These are phyloP conservation scores for Ustilago loliicola DNA, from an alignment of 1,284 basidiomycete genomes.

Conservation along the genomic window DNA sequence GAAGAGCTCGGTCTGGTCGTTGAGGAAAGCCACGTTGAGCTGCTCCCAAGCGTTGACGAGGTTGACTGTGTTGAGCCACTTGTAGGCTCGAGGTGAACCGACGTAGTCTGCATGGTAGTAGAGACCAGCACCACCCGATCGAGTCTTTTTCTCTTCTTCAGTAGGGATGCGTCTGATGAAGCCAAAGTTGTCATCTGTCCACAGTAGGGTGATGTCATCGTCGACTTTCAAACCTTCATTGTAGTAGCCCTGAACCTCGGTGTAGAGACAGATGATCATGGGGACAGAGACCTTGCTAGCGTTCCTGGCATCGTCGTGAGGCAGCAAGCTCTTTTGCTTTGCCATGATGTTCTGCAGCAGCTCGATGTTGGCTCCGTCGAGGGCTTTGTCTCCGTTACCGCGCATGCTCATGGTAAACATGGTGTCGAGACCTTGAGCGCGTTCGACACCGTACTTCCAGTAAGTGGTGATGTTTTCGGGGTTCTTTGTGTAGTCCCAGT, in stretches of 20 bases:
- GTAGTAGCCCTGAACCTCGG: constrained; percentile 80
- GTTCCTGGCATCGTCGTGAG: constrained; percentile 62
- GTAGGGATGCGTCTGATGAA: constrained; percentile 71
- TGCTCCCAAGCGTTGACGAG: constrained; percentile 57
- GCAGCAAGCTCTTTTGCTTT: constrained; percentile 78
- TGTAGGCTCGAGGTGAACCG: constrained; percentile 71
- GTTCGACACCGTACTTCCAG: constrained; percentile 76
- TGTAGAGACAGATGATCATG: constrained; percentile 77
- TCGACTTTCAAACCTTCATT: constrained; percentile 74
- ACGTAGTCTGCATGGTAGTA: constrained; percentile 76
- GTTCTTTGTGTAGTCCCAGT: constrained; percentile 77
- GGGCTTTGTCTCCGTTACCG: constrained; percentile 74
- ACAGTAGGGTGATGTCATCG: constrained; percentile 72
- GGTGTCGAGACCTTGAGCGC: constrained; percentile 76
- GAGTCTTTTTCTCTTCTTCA: constrained; percentile 73
- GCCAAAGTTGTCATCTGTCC: constrained; percentile 70
- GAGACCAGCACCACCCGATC: constrained; percentile 78
- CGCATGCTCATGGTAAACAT: constrained; percentile 79
- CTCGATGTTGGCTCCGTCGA: constrained; percentile 31
- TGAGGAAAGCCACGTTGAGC: constrained; percentile 47
- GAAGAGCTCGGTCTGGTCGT: constrained; percentile 66
- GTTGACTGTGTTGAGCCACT: constrained; percentile 69
- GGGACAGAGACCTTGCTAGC: constrained; percentile 75
- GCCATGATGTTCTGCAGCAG: constrained; percentile 72
- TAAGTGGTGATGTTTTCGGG: constrained; percentile 75